Conservation (phyloP, 2,329 filamentous ascomycete genomes). For the Cadophora malorum region DNA sequence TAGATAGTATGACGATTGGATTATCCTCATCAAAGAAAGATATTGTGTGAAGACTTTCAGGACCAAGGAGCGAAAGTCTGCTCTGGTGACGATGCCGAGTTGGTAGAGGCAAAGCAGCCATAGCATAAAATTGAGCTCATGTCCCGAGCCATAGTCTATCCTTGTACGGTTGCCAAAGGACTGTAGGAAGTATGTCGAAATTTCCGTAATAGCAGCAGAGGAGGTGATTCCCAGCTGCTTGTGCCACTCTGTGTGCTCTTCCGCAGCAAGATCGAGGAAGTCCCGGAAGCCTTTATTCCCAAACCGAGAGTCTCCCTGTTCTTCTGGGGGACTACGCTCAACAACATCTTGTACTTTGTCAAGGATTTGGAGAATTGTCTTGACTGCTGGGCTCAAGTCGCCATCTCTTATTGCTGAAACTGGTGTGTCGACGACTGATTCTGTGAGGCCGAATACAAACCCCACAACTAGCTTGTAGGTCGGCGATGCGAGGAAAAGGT, state of each 20-base stretch:
- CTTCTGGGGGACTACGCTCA: conserved; percentile 75
- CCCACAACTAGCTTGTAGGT: conserved; percentile 78
- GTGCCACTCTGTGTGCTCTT: conserved; percentile 66
- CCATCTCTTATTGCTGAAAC: conserved; percentile 65
- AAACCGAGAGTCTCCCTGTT: conserved; percentile 88
- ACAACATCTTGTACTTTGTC: conserved; percentile 72
- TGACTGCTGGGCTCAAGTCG: conserved; percentile 64
- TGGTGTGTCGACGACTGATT: conserved; percentile 75
- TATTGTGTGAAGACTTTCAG: conserved; percentile 84
- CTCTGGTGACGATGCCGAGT: conserved; percentile 65
- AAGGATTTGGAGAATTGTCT: conserved; percentile 72
- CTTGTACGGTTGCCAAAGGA: conserved; percentile 85
- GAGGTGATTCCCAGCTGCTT: conserved; percentile 59
- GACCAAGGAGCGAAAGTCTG: conserved; percentile 76
- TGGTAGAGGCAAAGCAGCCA: conserved; percentile 96
- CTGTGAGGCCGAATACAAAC: conserved; percentile 87
- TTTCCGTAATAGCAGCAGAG: conserved; percentile 67
- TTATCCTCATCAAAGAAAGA: conserved; percentile 81
- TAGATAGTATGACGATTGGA: conserved; percentile 94
- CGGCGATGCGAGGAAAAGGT: conserved; percentile 78
- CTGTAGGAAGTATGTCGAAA: conserved; percentile 79
- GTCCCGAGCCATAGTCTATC: conserved; percentile 96
- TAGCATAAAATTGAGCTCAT: conserved; percentile 96
- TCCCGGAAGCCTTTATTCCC: conserved; percentile 90
- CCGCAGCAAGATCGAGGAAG: conserved; percentile 74